A percentile compares a stretch with the other conserved stretches of the same genome.
Evolutionary conservation across 2,329 filamentous ascomycete species (phyloP).

Genomic region (Bipolaris oryzae): DNA sequence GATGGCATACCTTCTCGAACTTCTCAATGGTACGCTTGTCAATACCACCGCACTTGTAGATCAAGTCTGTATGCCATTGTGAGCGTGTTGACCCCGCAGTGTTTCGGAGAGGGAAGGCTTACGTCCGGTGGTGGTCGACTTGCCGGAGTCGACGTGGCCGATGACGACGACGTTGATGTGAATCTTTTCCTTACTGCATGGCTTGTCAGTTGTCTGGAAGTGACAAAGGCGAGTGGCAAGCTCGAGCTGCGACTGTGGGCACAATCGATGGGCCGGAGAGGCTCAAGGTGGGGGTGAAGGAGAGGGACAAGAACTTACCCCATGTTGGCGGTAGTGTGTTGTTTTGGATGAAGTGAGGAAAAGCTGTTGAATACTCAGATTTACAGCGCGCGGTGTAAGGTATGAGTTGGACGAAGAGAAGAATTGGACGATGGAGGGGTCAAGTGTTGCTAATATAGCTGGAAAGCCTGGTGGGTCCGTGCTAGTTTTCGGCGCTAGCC

Average conservation of each 20-base stretch:
- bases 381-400: conserved; percentile 21
- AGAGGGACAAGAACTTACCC: conserved; percentile 57
- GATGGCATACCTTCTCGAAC: conserved; percentile 93
- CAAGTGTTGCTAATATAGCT: conserved; percentile 17
- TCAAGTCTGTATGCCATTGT: conserved; percentile 74
- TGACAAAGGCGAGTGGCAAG: not conserved
- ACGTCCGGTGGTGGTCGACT: conserved; percentile 91
- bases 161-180: conserved; percentile 98
- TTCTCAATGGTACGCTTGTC: conserved; percentile 99
- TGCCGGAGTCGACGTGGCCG: conserved; percentile 99
- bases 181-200: conserved; percentile 84
- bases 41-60: conserved; percentile 99
- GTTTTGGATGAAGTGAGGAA: conserved; percentile 32
- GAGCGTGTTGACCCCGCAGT: conserved; percentile 35
- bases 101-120: conserved; percentile 55
- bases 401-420: conserved; percentile 23
- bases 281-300: conserved; percentile 22
- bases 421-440: conserved; percentile 16
- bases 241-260: not conserved
- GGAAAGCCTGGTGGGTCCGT: conserved; percentile 13
- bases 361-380: conserved; percentile 37
- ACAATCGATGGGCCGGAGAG: conserved; percentile 3
- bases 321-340: conserved; percentile 61
- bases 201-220: conserved; percentile 40
- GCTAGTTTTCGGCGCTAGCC: conserved; percentile 19